phyloP scores from a whole-genome alignment of 164 flowering plant genomes.

The Vitis vinifera region ASM3070453v1 NC_081818.1:764001-764500 shows the following conservation, averaged over 20 bases:
- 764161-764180: slow-evolving; percentile 7
- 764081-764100: no score
- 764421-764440: slow-evolving; percentile 79
- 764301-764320: background rate
- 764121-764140: background rate
- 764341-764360: background rate
- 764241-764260: slow-evolving; percentile 71
- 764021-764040: no score
- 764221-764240: slow-evolving; percentile 58
- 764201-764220: slow-evolving; percentile 28
- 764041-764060: no score
- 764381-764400: no score
- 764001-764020: no score
- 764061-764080: no score
- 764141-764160: background rate
- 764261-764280: slow-evolving; percentile 93
- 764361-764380: no score
- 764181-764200: slow-evolving; percentile 24
- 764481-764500: slow-evolving; percentile 63
- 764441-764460: slow-evolving; percentile 88
- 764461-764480: slow-evolving; percentile 96
- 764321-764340: background rate
- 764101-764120: no score
- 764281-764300: slow-evolving; percentile 57
- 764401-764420: background rate